Evolutionary conservation across 1,284 basidiomycete species (phyloP).

Genomic region (Limonomyces culmigenus): DNA sequence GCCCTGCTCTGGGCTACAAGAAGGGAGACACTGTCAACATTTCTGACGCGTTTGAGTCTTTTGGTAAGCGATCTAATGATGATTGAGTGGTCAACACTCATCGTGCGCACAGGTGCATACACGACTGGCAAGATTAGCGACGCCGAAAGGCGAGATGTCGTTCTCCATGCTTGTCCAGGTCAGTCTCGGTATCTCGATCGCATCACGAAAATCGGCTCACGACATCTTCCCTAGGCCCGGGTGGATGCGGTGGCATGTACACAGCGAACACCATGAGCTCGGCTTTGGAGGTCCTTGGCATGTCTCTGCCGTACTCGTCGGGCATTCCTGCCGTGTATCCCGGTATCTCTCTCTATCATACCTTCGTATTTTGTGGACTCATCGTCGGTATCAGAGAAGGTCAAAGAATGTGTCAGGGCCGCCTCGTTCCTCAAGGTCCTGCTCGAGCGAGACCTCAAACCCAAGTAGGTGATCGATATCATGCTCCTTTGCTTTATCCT

Average conservation of each 20-base stretch:
- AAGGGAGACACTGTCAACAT: conserved; percentile 73
- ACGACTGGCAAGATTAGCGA: conserved; percentile 59
- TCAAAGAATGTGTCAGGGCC: conserved; percentile 72
- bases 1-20: conserved; percentile 60
- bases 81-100: background rate
- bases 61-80: conserved; percentile 30
- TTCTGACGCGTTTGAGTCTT: conserved; percentile 71
- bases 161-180: conserved; percentile 71
- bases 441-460: conserved; percentile 52
- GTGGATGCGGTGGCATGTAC: conserved; percentile 70
- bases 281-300: conserved; percentile 79
- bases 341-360: conserved; percentile 17
- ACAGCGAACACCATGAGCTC: conserved; percentile 86
- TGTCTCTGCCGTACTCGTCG: conserved; percentile 82
- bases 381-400: conserved; percentile 38
- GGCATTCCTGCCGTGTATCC: conserved; percentile 71
- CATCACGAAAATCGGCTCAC: too few relatives aligned
- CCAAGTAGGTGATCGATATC: conserved; percentile 9
- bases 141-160: conserved; percentile 65
- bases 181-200: background rate
- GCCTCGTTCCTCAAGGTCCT: conserved; percentile 72
- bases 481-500: background rate
- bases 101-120: conserved; percentile 53
- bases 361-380: background rate
- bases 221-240: conserved; percentile 12